Percentiles rank a stretch among this genome's conserved stretches.
These are phyloP conservation scores for Tolypocladium ophioglossoides DNA, from an alignment of 2,329 filamentous ascomycete species.

Conservation along the genomic window DNA sequence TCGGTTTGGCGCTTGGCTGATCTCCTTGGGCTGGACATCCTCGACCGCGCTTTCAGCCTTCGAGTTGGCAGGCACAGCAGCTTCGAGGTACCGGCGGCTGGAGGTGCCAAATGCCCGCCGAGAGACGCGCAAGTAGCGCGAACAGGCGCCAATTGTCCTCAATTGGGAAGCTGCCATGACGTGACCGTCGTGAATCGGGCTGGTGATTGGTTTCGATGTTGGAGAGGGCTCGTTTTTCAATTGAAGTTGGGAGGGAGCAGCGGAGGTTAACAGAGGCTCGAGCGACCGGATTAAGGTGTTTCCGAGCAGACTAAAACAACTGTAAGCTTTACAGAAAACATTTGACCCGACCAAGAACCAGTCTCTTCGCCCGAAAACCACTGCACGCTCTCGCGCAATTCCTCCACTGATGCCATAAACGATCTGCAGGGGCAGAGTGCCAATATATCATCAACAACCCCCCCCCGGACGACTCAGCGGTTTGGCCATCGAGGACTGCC, in stretches of 20 bases:
- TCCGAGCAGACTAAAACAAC: not conserved
- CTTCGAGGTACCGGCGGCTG: slow-evolving; percentile 35
- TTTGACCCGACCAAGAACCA: not conserved
- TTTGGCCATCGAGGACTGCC: not conserved
- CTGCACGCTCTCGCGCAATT: not conserved
- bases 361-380: not conserved
- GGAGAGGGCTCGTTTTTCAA: not conserved
- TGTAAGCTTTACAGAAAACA: not conserved
- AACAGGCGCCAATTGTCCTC: slow-evolving; percentile 32
- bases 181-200: slow-evolving; percentile 2
- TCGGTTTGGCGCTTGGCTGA: slow-evolving; percentile 80
- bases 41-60: slow-evolving; percentile 30
- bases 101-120: slow-evolving; percentile 39
- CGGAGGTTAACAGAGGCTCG: not conserved
- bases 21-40: slow-evolving; percentile 32
- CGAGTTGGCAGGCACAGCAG: slow-evolving; percentile 27
- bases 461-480: not conserved
- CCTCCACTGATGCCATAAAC: too few relatives aligned
- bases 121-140: slow-evolving; percentile 31
- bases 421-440: not conserved
- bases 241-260: not conserved
- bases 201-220: not conserved
- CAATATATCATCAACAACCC: not conserved
- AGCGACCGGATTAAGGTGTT: slow-evolving; percentile 6
- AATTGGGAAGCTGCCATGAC: slow-evolving; percentile 35